Conservation (phyloP, 192 early-diverging fungal species). For the Entomortierella chlamydospora region DNA sequence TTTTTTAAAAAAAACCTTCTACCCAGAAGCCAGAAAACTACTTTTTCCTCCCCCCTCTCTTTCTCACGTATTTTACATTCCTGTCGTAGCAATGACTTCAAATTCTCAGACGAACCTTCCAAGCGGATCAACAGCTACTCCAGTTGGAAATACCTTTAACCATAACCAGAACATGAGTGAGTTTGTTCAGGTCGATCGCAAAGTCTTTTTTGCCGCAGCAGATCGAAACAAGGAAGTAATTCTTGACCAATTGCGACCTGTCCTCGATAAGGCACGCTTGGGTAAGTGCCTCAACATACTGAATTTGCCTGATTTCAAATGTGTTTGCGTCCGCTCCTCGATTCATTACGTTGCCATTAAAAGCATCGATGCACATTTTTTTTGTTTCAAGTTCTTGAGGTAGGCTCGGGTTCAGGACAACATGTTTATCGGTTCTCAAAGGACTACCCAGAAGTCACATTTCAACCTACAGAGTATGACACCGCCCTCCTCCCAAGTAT, state of each 20-base stretch:
- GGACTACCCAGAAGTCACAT: conserved; percentile 20
- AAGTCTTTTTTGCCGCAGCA: conserved; percentile 48
- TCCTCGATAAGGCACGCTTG: conserved; percentile 12
- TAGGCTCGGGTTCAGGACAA: conserved; percentile 49
- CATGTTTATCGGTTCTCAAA: conserved; percentile 37
- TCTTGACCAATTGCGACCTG: conserved; percentile 23
- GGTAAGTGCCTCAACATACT: conserved; percentile 5
- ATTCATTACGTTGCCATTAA: too few relatives aligned
- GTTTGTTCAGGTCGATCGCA: conserved; percentile 42
- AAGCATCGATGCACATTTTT: too few relatives aligned
- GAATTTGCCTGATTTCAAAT: too few relatives aligned
- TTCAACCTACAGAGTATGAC: conserved; percentile 47
- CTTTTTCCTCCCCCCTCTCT: too few relatives aligned
- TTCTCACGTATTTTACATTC: too few relatives aligned
- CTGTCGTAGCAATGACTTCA: too few relatives aligned
- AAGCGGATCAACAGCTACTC: too few relatives aligned
- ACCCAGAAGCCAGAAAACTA: too few relatives aligned
- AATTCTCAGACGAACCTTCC: too few relatives aligned
- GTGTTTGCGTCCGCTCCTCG: too few relatives aligned
- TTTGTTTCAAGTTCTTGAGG: conserved; percentile 24
- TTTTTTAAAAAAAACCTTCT: too few relatives aligned
- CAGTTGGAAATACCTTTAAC: too few relatives aligned
- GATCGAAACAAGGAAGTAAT: conserved; percentile 50
- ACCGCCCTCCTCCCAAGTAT: conserved; percentile 25
- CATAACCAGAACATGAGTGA: conserved; percentile 46